Evolutionary conservation across 2,329 filamentous ascomycete species (phyloP), one percentile per base, ranked within the genome.

Genomic region (Fusarium graminum): DNA sequence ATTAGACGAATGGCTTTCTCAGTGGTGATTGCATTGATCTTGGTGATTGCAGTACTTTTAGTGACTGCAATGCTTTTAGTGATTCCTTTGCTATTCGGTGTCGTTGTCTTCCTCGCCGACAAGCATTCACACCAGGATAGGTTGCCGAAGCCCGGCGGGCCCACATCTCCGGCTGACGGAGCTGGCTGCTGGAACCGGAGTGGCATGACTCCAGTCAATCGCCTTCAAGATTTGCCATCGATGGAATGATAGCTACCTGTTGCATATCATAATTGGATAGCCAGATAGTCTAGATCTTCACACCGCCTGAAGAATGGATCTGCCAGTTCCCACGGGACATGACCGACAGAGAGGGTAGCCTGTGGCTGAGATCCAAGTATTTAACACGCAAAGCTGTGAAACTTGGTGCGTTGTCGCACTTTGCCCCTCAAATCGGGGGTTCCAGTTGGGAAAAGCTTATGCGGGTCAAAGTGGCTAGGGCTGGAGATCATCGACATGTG

Each of bases 401-500:
- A 3, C 29, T 4, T 29, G 26, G 4, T 13, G 19, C 29, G 19
- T 30, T 55, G 32, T 46, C 50, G 19, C n/a, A 6, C 19, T 38
- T 60, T 50, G 45, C 62, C 56, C 56, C 42, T 63, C 58, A 52
- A 58, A 52, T 67, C 57, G 59, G 65, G 36, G 57, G 45, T 52
- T 68, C 65, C 59, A 69, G 62, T 59, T 68, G 62, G 34, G 45
- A 57, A 22, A 22, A 65, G 69, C 55, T 56, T 63, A 52, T 68
- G 54, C 53, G 60, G 67, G 67, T 67, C 68, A 63, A 53, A 49
- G 57, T 59, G 61, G 67, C 49, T 72, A 67, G 65, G 69, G 67
- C 69, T 72, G 69, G 67, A 72, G 67, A 72, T 72, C 69, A 71
- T 72, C 69, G 58, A 72, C 69, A 72, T 72, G 69, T 72, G 69